These are phyloP conservation scores for Diacronema lutheri DNA, from an alignment of 78 protist species.

Conservation along the genomic window DNA sequence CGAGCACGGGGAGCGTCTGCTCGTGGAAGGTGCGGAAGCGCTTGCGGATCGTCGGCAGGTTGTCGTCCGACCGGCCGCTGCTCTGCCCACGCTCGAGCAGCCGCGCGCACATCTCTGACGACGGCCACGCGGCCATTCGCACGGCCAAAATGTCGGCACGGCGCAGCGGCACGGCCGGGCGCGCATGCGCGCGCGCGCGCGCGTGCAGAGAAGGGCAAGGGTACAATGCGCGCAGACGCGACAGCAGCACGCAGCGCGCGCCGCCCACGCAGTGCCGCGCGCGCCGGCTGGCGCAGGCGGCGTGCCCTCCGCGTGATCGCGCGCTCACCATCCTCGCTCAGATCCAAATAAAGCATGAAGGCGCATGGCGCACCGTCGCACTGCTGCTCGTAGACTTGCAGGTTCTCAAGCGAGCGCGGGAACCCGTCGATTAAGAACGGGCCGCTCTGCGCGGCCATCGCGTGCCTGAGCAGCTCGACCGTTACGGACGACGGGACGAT, in stretches of 20 bases:
- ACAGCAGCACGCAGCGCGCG: no score
- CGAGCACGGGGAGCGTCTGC: slow-evolving; percentile 36
- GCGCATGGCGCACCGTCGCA: not conserved
- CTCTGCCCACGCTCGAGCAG: slow-evolving; percentile 40
- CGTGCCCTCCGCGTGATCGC: no score
- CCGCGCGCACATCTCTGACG: slow-evolving; percentile 10
- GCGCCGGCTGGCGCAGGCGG: no score
- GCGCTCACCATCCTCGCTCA: slow-evolving; percentile 28
- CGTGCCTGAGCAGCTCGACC: slow-evolving; percentile 57
- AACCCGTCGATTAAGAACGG: slow-evolving; percentile 43
- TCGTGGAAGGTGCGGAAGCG: slow-evolving; percentile 39
- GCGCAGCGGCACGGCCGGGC: no score
- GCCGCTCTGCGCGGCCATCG: slow-evolving; percentile 34
- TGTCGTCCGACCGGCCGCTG: slow-evolving; percentile 55
- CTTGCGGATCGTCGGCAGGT: slow-evolving; percentile 30
- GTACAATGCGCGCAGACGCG: no score
- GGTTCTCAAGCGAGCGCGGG: slow-evolving; percentile 41
- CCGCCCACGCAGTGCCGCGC: no score
- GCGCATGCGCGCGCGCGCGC: no score
- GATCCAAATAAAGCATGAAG: not conserved
- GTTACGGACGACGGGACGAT: slow-evolving; percentile 52
- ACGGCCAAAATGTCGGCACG: no score
- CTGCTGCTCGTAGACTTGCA: not conserved
- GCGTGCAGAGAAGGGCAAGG: no score
- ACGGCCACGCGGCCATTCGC: no score